Percentiles rank a stretch among this genome's conserved stretches.
These are phyloP conservation scores for Sporothrix humicola DNA, from an alignment of 2,329 filamentous ascomycete species.

Conservation along the genomic window DNA sequence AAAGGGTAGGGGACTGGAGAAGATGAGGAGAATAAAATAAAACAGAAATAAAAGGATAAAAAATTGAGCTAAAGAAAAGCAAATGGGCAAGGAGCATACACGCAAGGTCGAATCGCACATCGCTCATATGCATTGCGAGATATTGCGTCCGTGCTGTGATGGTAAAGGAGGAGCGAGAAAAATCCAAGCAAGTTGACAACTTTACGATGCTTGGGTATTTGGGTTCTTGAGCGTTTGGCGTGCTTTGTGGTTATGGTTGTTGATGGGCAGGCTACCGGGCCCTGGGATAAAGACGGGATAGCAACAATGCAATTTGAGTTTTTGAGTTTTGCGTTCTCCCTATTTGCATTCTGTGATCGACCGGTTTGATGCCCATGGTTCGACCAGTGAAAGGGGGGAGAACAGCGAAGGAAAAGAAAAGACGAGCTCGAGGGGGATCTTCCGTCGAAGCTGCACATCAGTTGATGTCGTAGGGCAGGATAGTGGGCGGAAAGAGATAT, in stretches of 20 bases:
- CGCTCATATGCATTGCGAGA: slow-evolving; percentile 4
- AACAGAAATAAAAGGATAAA: neutral
- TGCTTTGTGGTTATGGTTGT: neutral
- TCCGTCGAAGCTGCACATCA: slow-evolving; percentile 15
- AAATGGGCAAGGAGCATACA: slow-evolving; percentile 4
- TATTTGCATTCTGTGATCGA: neutral
- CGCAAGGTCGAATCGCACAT: neutral
- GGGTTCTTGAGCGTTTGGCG: neutral
- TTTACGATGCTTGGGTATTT: neutral
- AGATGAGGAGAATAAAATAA: slow-evolving; percentile 7
- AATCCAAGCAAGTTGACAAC: too few species aligned
- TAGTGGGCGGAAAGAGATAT: neutral
- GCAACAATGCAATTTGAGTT: slow-evolving; percentile 3
- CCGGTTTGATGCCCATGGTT: neutral
- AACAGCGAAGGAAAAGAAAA: neutral
- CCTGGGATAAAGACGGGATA: neutral
- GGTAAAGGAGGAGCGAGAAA: neutral
- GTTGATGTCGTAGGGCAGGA: slow-evolving; percentile 16
- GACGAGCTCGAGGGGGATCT: neutral
- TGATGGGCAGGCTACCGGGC: neutral
- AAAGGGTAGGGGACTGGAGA: slow-evolving; percentile 9
- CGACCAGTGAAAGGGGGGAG: neutral
- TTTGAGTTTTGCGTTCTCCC: neutral
- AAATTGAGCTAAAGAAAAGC: neutral
- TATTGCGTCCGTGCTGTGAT: slow-evolving; percentile 18